phyloP scores from a whole-genome alignment of 2,329 filamentous ascomycete genomes.

The Stemphylium vesicarium region DNA sequence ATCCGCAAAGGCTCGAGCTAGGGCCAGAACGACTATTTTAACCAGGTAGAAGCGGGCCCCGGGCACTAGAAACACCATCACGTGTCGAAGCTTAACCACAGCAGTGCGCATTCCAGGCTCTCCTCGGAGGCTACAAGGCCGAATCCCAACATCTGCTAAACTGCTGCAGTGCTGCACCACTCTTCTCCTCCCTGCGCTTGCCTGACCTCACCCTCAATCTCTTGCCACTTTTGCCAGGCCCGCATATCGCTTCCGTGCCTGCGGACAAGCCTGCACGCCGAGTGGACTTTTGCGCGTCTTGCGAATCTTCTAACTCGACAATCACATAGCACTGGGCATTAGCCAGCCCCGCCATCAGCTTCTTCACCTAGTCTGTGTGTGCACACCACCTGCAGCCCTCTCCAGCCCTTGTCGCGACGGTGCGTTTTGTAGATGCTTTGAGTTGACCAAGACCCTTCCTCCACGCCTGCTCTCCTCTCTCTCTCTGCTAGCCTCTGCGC shows the following conservation, averaged over 20 bases:
- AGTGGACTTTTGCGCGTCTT: constrained; percentile 1
- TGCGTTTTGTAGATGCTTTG: constrained; percentile 28
- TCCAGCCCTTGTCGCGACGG: constrained; percentile 24
- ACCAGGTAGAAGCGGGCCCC: constrained; percentile 4
- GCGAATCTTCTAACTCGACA: constrained; percentile 6
- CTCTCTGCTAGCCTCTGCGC: constrained; percentile 24
- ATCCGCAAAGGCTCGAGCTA: constrained; percentile 13
- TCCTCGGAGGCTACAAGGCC: constrained; percentile 10
- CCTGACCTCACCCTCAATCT: constrained; percentile 16
- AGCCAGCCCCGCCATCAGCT: constrained; percentile 23
- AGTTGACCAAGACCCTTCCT: constrained; percentile 17
- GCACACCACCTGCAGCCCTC: constrained; percentile 9
- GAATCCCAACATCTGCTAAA: constrained; percentile 29
- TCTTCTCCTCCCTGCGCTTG: constrained; percentile 9
- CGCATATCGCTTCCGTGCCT: constrained; percentile 14
- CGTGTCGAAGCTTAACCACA: constrained; percentile 12
- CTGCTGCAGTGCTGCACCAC: constrained; percentile 20
- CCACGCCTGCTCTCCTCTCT: constrained; percentile 10
- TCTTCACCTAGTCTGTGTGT: constrained; percentile 6
- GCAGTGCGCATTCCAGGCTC: constrained; percentile 13
- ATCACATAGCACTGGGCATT: constrained; percentile 16
- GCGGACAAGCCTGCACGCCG: background rate
- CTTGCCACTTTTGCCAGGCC: constrained; percentile 23
- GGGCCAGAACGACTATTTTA: constrained; percentile 18
- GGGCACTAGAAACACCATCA: constrained; percentile 12